Evolutionary conservation across 2,329 filamentous ascomycete species (phyloP).

Genomic region (Ophiostoma sp.): DNA sequence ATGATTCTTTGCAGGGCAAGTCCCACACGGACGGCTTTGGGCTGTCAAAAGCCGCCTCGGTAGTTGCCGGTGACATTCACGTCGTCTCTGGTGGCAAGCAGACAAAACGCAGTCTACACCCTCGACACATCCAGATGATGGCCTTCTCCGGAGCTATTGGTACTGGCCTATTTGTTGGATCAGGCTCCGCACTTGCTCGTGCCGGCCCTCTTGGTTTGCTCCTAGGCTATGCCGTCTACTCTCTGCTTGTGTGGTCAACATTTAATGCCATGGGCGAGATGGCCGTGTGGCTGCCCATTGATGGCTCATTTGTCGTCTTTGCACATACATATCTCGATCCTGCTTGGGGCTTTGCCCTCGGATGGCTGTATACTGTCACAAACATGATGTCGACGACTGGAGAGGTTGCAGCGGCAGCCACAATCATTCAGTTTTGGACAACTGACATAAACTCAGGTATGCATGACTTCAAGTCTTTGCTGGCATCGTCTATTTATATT

Average conservation of each 20-base stretch:
- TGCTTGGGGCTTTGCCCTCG: neutral
- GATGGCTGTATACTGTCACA: neutral
- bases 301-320: neutral
- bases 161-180: neutral
- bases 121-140: neutral
- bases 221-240: neutral
- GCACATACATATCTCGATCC: neutral
- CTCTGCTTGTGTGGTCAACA: neutral
- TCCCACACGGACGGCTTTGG: neutral
- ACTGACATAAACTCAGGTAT: neutral
- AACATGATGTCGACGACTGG: neutral
- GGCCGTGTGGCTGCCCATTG: neutral
- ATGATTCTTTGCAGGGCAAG: neutral
- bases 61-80: neutral
- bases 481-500: too few relatives aligned
- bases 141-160: neutral
- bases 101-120: neutral
- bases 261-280: neutral
- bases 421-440: neutral
- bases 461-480: too few relatives aligned
- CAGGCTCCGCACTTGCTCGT: neutral
- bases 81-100: neutral
- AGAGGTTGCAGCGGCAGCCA: neutral
- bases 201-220: neutral
- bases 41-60: neutral